phyloP scores from a whole-genome alignment of 176 grass and related monocot species.

The Rhynchospora breviuscula region DNA sequence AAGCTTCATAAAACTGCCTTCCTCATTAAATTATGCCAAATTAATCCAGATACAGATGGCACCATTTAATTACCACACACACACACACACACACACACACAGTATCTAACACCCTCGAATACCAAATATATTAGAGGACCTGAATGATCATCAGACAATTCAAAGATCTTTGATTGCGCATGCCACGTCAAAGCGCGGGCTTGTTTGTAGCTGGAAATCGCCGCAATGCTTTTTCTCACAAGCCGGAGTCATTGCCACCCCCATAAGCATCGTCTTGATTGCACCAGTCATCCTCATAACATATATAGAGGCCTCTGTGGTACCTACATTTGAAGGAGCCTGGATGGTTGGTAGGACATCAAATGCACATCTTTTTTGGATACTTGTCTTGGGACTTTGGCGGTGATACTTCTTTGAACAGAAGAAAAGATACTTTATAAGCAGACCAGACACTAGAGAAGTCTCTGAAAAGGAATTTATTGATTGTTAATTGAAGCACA shows the following conservation, averaged over 20 bases:
- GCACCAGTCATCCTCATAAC: neutral
- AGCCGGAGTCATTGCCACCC: neutral
- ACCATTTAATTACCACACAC: too few species aligned
- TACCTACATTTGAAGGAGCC: neutral
- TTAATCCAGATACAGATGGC: neutral
- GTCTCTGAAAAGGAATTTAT: too few species aligned
- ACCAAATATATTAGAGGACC: neutral
- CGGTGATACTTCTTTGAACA: neutral
- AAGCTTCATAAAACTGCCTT: too few species aligned
- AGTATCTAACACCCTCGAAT: neutral
- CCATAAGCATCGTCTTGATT: neutral
- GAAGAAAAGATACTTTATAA: too few species aligned
- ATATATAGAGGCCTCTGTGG: neutral
- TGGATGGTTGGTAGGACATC: neutral
- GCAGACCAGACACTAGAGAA: too few species aligned
- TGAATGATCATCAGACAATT: neutral
- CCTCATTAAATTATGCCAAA: too few species aligned
- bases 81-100: neutral
- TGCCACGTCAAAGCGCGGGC: neutral
- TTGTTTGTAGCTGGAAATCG: neutral
- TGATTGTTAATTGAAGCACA: too few species aligned
- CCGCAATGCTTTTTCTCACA: neutral
- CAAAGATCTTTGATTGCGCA: neutral
- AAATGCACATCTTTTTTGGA: neutral
- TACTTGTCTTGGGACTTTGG: neutral